Conservation (phyloP, 495 filamentous ascomycete genomes). For the Articulospora tetracladia region DNA sequence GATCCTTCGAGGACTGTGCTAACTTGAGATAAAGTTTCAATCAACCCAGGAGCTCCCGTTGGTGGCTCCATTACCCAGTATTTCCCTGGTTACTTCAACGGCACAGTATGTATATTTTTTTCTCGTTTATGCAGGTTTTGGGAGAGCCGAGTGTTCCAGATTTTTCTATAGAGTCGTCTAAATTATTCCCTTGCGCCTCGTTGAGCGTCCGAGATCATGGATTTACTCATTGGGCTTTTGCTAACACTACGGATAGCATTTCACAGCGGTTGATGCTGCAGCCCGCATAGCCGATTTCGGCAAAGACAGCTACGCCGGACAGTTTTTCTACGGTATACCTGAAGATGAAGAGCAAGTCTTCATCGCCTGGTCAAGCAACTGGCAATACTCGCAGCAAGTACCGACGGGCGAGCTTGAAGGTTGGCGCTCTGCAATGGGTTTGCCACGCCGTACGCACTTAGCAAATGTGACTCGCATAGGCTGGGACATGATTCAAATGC, state of each 20-base stretch:
- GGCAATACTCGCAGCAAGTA: conserved; percentile 51
- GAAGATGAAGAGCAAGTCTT: conserved; percentile 35
- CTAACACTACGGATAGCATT: conserved; percentile 25
- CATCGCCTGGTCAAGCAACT: conserved; percentile 58
- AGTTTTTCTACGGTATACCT: conserved; percentile 47
- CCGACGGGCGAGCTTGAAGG: conserved; percentile 43
- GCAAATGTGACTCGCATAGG: conserved; percentile 38
- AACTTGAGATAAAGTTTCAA: too few relatives aligned
- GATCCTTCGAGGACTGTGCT: too few relatives aligned
- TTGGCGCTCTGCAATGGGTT: conserved; percentile 49
- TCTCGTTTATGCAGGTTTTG: too few relatives aligned
- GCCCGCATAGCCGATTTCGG: conserved; percentile 47
- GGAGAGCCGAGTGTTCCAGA: too few relatives aligned
- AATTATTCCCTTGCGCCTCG: too few relatives aligned
- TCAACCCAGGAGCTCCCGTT: conserved; percentile 55
- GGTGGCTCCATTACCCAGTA: conserved; percentile 49
- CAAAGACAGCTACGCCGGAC: conserved; percentile 56
- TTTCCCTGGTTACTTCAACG: conserved; percentile 48
- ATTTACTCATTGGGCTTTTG: too few relatives aligned
- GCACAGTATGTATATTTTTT: too few relatives aligned
- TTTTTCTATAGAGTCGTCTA: too few relatives aligned
- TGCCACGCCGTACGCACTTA: conserved; percentile 41
- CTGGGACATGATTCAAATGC: conserved; percentile 38
- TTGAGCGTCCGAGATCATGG: too few relatives aligned
- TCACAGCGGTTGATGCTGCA: conserved; percentile 35